Evolutionary conservation across 306 rosid species (phyloP), one percentile per base, ranked within the genome.

Genomic region (Cotoneaster glaucophyllus): DNA sequence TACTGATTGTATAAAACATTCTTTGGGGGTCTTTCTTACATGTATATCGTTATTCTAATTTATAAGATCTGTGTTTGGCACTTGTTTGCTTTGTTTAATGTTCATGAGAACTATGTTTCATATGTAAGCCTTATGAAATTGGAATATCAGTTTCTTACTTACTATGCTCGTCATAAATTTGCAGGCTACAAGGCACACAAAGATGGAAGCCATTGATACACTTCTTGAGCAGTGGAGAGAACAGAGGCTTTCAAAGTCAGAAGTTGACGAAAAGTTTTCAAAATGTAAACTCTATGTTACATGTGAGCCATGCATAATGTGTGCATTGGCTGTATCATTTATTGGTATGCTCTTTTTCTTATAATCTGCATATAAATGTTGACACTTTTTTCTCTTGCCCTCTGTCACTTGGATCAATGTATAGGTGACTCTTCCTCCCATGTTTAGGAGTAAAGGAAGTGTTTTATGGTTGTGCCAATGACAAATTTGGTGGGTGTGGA

Each of bases 401-500:
- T 57, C 57, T 31, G 21, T 56, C 62, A 48, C 24, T 21, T 61
- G 69, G 66, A 75, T 77, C 75, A 75, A 58, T 66, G 67, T 64
- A 9, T 21, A 31, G 57, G 67, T 69, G 63, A 65, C 76, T 77
- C 52, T 62, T 31, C 71, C 15, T 72, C 78, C 41, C 29, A 70
- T 77, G 34, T 70, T 48, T 64, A 89, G 97, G 97, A 67, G 85
- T 95, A 82, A 86, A n/a, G n/a, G n/a, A n/a, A 77, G 98, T 95
- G 66, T 89, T 83, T 80, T 88, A 89, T 87, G 99, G 98, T 52
- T 92, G 97, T 75, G 77, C 93, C 73, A 95, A 95, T 73, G 97
- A 95, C 75, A 95, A 92, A 87, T 95, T 95, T 83, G 99, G 99
- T 77, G 99, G 99, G 21, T 95, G 97, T 83, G 99, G 99, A 79